A percentile compares a stretch with the other conserved stretches of the same genome.
These are phyloP conservation scores for Triadica sebifera DNA, from an alignment of 345 rosid species.

Conservation along the genomic window DNA sequence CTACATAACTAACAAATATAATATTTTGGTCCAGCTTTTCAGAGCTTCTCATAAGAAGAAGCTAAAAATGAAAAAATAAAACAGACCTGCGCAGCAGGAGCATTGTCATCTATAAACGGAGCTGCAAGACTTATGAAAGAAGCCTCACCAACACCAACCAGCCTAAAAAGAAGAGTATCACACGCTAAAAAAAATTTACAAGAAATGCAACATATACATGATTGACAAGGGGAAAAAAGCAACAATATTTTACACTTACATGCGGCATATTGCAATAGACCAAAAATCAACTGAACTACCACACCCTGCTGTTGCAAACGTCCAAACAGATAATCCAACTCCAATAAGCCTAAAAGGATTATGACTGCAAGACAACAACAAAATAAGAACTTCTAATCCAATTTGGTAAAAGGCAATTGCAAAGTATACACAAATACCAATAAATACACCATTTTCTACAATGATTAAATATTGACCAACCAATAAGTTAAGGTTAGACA, in stretches of 20 bases:
- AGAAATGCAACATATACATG: background rate
- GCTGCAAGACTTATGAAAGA: slow-evolving; percentile 97
- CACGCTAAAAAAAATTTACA: background rate
- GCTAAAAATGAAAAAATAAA: background rate
- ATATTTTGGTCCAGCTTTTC: too few species aligned
- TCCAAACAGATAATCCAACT: slow-evolving; percentile 33
- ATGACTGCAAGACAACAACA: slow-evolving; percentile 9
- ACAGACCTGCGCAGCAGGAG: slow-evolving; percentile 72
- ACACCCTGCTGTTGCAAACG: slow-evolving; percentile 29
- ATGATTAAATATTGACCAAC: background rate
- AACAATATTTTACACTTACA: slow-evolving; percentile 15
- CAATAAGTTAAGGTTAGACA: background rate
- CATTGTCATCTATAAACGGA: slow-evolving; percentile 94
- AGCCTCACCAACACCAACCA: slow-evolving; percentile 98
- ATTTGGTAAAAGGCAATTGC: background rate
- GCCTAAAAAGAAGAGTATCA: slow-evolving; percentile 47
- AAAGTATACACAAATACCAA: background rate
- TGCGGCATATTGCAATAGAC: slow-evolving; percentile 29
- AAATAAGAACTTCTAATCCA: background rate
- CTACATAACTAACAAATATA: too few species aligned
- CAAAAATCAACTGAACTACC: slow-evolving; percentile 27
- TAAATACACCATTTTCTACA: background rate
- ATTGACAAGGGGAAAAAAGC: background rate
- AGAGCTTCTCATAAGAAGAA: too few species aligned
- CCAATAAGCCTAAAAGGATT: slow-evolving; percentile 31